A percentile compares a stretch with the other conserved stretches of the same genome.
These are phyloP conservation scores for Pyrrhoderma lamaoense DNA, from an alignment of 1,284 basidiomycete genomes.

Conservation along the genomic window DNA sequence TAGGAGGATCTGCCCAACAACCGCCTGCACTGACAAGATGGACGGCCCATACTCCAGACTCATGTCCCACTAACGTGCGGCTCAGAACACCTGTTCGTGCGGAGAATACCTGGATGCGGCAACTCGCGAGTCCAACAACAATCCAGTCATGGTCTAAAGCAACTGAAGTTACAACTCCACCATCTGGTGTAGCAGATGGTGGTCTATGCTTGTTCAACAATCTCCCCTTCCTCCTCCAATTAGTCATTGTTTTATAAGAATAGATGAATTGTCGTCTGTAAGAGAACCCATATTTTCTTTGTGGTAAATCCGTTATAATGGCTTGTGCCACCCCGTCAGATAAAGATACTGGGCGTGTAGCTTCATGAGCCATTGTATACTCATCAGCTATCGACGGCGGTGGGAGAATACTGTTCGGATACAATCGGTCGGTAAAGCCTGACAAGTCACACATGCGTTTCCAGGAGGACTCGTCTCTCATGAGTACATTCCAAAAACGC, in stretches of 20 bases:
- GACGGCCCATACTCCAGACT: slow-evolving; percentile 89
- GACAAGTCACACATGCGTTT: slow-evolving; percentile 65
- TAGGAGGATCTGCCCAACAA: slow-evolving; percentile 21
- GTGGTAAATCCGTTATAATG: slow-evolving; percentile 1
- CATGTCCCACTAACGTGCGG: slow-evolving; percentile 79
- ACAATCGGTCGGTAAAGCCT: slow-evolving; percentile 36
- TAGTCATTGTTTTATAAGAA: slow-evolving; percentile 72
- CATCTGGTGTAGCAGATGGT: slow-evolving; percentile 45
- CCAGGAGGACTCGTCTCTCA: slow-evolving; percentile 85
- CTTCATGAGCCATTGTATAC: neutral
- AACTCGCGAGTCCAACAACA: slow-evolving; percentile 86
- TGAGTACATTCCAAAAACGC: slow-evolving; percentile 68
- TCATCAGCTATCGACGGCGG: no score
- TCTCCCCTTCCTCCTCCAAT: slow-evolving; percentile 80
- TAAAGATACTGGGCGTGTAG: neutral
- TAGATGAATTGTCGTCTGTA: slow-evolving; percentile 71
- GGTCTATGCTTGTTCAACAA: slow-evolving; percentile 71
- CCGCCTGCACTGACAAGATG: slow-evolving; percentile 53
- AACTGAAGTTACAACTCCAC: slow-evolving; percentile 79
- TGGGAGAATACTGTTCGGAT: slow-evolving; percentile 1
- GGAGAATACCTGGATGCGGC: slow-evolving; percentile 84
- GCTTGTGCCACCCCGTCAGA: slow-evolving; percentile 3
- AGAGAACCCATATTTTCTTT: slow-evolving; percentile 33
- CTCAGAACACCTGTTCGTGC: slow-evolving; percentile 72
- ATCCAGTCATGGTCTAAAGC: slow-evolving; percentile 84